Percentiles rank a stretch among this genome's conserved stretches.
phyloP scores from a whole-genome alignment of 1,139 yeast genomes.

The Sugiyamaella castrensis region DNA sequence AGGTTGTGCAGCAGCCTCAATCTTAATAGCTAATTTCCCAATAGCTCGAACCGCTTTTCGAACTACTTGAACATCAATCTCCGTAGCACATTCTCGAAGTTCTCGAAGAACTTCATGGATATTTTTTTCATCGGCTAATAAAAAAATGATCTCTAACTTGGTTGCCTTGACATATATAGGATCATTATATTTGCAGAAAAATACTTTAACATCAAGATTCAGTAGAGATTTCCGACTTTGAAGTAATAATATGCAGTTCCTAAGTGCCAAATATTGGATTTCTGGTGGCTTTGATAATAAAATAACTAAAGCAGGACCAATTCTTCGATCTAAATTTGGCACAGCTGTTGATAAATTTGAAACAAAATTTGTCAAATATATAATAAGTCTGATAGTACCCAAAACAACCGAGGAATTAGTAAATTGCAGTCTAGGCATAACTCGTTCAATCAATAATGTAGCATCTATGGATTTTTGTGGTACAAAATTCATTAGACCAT shows the following conservation, averaged over 20 bases:
- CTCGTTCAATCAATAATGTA: conserved; percentile 59
- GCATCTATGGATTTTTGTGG: conserved; percentile 72
- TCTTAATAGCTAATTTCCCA: conserved; percentile 81
- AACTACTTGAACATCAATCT: conserved; percentile 80
- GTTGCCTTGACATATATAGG: conserved; percentile 89
- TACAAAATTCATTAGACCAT: conserved; percentile 63
- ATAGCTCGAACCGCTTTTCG: conserved; percentile 85
- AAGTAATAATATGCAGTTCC: conserved; percentile 75
- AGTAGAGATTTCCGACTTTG: conserved; percentile 64
- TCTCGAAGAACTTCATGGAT: conserved; percentile 65
- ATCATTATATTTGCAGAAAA: conserved; percentile 80
- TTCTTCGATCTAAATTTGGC: conserved; percentile 55
- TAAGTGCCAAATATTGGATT: conserved; percentile 73
- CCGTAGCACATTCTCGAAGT: conserved; percentile 81
- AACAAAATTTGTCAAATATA: conserved; percentile 72
- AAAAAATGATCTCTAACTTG: conserved; percentile 78
- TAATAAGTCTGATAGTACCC: conserved; percentile 67
- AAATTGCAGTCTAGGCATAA: conserved; percentile 73
- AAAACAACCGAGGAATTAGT: conserved; percentile 79
- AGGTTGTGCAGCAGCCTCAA: conserved; percentile 54
- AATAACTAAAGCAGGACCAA: conserved; percentile 71
- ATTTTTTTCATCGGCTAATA: conserved; percentile 67
- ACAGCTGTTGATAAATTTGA: conserved; percentile 39
- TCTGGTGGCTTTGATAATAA: conserved; percentile 77
- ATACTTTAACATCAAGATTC: conserved; percentile 65